Evolutionary conservation across 1,284 basidiomycete genomes (phyloP).

Genomic region (Sporisorium exsertum): DNA sequence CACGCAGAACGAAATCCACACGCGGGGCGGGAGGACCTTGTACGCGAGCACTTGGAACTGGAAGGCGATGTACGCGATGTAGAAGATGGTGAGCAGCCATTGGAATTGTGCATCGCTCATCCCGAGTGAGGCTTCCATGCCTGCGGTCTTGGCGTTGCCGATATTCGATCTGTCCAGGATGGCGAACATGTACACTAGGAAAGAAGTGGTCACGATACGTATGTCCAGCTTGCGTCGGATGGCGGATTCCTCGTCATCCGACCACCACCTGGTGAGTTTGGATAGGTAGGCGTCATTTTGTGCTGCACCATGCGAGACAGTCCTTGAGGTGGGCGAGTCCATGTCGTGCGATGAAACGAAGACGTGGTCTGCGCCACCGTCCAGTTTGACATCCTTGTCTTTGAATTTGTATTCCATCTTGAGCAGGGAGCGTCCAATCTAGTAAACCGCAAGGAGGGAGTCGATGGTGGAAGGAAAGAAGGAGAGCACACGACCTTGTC

Average conservation of each 20-base stretch:
- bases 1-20: conserved; percentile 55
- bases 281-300: conserved; percentile 10
- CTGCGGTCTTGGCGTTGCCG: conserved; percentile 61
- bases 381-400: neutral
- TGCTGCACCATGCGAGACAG: neutral
- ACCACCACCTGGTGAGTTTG: conserved; percentile 55
- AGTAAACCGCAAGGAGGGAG: neutral
- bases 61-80: conserved; percentile 61
- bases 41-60: conserved; percentile 60
- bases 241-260: conserved; percentile 48
- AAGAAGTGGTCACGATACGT: conserved; percentile 41
- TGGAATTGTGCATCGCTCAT: conserved; percentile 58
- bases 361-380: neutral
- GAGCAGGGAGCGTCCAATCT: neutral
- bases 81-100: conserved; percentile 61
- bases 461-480: neutral
- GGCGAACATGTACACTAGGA: conserved; percentile 41
- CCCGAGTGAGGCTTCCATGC: conserved; percentile 48
- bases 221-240: conserved; percentile 52
- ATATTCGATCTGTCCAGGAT: conserved; percentile 51
- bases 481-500: neutral
- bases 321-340: neutral
- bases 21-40: conserved; percentile 56
- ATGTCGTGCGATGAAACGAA: neutral
- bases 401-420: conserved; percentile 12